Evolutionary conservation across 208 protist species (phyloP), one percentile per base, ranked within the genome.

Genomic region (Zelonia costaricensis): DNA sequence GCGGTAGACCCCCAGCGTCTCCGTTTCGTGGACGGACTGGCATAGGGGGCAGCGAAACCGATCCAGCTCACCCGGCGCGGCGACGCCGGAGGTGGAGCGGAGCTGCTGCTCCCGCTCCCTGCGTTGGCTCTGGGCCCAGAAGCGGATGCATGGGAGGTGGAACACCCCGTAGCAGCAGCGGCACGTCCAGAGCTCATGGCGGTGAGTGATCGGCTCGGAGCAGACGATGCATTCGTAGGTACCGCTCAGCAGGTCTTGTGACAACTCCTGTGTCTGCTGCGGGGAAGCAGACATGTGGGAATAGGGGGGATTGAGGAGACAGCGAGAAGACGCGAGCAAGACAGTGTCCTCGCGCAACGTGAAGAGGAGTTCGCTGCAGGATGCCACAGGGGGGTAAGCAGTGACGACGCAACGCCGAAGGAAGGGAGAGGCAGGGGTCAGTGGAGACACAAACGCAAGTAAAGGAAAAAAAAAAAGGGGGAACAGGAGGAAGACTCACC

Each of bases 11-110:
- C 43, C 49, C 9, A 73, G 56, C 46, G 66, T 62, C 25, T 15
- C 53, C 15, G 61, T 62, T 6, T 46, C 33, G 51, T 62, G 45
- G 20, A 80, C 53, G 15, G 69, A 64, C 42, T 82, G 81, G 72
- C 89, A 95, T 20, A 89, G 60, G 9, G 89, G 86, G 53, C 89
- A 95, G 30, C 73, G 73, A 51, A 95, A 91, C 42, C 80, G 68
- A 43, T 63, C 74, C 6, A 57, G 58, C 42, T 72, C 46, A 49
- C 36, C 64, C 8, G 18, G 27, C n/a, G 15, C 38, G 13, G 59
- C 66, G 12, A 66, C 53, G 7, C 58, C 57, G 10, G 62, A 72
- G 18, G 65, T 74, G 13, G 39, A 56, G 28, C 56, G 49, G 27
- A 70, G 64, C 46, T 75, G 62, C 48, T 64, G 69, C 49, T 82